Evolutionary conservation across 108 stramenopile species (phyloP), one percentile per base, ranked within the genome.

Genomic region (Skeletonema grethae): DNA sequence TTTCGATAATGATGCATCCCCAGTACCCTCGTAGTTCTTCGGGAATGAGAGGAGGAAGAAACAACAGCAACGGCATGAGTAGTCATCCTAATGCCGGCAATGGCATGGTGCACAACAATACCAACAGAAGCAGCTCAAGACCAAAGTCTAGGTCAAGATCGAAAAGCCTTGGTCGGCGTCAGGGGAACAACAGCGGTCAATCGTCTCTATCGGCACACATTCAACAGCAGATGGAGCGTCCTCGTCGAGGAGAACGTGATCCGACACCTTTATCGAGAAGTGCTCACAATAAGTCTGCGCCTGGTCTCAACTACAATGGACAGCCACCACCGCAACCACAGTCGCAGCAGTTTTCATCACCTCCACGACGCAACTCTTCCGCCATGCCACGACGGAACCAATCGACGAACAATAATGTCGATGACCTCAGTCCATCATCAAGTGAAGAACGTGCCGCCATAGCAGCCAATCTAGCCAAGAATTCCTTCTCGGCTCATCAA

Each of bases 161-260:
- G 22, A 53, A 7, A 9, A 43, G 41, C 15, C 3, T 43, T 2
- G n/a, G 15, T 43, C 41, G 41, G 0, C 41, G 41, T 43, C 50
- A 9, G 20, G 20, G 22, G 7, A 53, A 4, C 46, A 15, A 2
- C 18, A 4, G 50, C 22, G 50, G 50, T 53, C 50, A 53, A 22
- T 53, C 50, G 6, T 53, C 50, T 53, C 50, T 53, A 22, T 53
- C 50, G 6, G 22, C 50, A 53, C 50, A 53, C 22, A 53, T 53
- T n/a, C 50, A 53, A 53, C 20, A 22, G 18, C 50, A 53, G 9
- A 53, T 53, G 50, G 50, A 53, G 8, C 50, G 50, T 7, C 50
- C 50, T 22, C 50, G 50, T 53, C 50, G 50, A 2, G 46, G 46
- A 5, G 50, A 53, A 53, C 50, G 50, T 53, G 50, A 53, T 53